A percentile compares a stretch with the other conserved stretches of the same genome.
These are phyloP conservation scores for Prosopis cineraria DNA, from an alignment of 306 rosid species.

Conservation along the genomic window DNA sequence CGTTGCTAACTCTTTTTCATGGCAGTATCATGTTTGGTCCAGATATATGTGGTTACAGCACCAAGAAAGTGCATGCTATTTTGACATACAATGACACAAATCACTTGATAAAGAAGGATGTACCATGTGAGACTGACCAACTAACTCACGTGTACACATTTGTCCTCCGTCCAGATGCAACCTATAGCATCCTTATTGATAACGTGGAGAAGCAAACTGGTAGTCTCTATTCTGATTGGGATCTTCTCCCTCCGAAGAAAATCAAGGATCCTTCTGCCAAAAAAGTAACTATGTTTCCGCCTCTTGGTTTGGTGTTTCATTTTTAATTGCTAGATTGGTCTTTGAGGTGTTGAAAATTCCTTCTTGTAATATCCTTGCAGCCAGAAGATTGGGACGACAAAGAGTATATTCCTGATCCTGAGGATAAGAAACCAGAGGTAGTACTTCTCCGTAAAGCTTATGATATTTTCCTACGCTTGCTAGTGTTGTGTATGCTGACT, in stretches of 20 bases:
- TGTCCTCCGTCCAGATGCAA: conserved; percentile 92
- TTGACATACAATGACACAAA: conserved; percentile 77
- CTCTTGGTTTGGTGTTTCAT: not conserved
- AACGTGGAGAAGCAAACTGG: conserved; percentile 96
- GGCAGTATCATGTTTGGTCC: conserved; percentile 99
- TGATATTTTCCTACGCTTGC: not conserved
- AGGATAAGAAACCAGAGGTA: conserved; percentile 98
- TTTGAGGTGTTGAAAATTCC: conserved; percentile 30
- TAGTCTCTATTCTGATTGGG: conserved; percentile 94
- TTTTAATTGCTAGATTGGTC: conserved; percentile 11
- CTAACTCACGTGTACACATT: conserved; percentile 93
- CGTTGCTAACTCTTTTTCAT: conserved; percentile 12
- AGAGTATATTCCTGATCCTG: conserved; percentile 94
- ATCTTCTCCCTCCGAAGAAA: conserved; percentile 86
- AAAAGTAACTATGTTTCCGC: conserved; percentile 49
- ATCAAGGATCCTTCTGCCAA: conserved; percentile 97
- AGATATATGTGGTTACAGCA: conserved; percentile 97
- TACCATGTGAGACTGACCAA: conserved; percentile 98
- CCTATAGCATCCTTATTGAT: conserved; percentile 88
- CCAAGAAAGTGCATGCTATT: conserved; percentile 98
- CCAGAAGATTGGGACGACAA: conserved; percentile 99
- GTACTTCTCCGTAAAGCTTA: not conserved
- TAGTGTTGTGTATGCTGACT: conserved; percentile 21
- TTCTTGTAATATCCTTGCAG: conserved; percentile 46
- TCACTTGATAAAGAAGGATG: conserved; percentile 97